A percentile compares a stretch with the other conserved stretches of the same genome.
Evolutionary conservation across 352 stramenopile genomes (phyloP).

Genomic region (Phytophthora foliorum): DNA sequence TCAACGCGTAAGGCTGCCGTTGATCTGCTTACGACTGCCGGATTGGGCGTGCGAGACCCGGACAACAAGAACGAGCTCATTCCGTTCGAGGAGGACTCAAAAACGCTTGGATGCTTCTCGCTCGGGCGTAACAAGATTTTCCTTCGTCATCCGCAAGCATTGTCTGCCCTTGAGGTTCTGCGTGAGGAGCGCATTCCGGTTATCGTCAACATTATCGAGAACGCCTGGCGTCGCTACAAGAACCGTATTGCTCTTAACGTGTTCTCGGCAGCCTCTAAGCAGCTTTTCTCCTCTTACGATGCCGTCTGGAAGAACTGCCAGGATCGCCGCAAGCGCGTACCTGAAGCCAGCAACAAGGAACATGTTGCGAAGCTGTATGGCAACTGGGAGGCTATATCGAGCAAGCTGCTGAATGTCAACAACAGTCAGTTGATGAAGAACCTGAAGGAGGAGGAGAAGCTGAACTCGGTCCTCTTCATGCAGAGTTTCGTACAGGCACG

Average conservation of each 20-base stretch:
- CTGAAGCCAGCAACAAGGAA: conserved; percentile 62
- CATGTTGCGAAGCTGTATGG: conserved; percentile 67
- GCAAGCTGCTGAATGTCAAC: conserved; percentile 60
- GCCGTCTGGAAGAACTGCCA: conserved; percentile 73
- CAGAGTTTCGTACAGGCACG: conserved; percentile 78
- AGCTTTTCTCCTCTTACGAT: conserved; percentile 61
- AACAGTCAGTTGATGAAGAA: conserved; percentile 55
- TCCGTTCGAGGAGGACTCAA: conserved; percentile 80
- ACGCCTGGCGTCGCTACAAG: conserved; percentile 86
- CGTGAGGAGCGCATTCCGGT: conserved; percentile 80
- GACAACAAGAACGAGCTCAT: conserved; percentile 58
- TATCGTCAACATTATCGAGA: conserved; percentile 88
- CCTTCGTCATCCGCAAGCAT: conserved; percentile 88
- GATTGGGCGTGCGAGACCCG: conserved; percentile 65
- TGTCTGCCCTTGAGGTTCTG: conserved; percentile 88
- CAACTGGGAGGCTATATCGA: conserved; percentile 64
- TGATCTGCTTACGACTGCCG: conserved; percentile 73
- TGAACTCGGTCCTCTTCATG: conserved; percentile 78
- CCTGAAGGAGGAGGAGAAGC: conserved; percentile 66
- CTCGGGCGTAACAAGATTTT: conserved; percentile 93
- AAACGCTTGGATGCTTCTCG: conserved; percentile 80
- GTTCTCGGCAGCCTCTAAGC: conserved; percentile 66
- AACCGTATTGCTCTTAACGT: conserved; percentile 70
- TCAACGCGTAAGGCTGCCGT: conserved; percentile 79
- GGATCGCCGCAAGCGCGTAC: conserved; percentile 72